Base-by-base conservation (phyloP, 2,329 filamentous ascomycete species). In the Rhynchosporium secalis region DNA sequence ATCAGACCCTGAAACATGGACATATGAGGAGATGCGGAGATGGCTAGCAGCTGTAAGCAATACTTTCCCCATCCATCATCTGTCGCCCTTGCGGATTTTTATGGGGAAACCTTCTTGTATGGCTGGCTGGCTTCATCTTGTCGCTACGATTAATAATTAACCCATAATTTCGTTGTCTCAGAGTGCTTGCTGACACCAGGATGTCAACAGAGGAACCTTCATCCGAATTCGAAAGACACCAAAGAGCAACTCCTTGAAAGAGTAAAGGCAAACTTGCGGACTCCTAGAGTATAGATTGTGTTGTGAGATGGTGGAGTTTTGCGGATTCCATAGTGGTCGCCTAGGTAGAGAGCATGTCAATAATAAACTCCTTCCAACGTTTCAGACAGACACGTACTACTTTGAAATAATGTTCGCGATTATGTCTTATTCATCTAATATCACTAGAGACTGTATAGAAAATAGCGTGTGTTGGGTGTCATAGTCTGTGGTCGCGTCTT, bases 11-110 rank as follows among this genome's bases (percentile, higher is more conserved):
- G 80, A 83, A 47, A 79, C 76, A 9, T 98, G 94, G 94, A 92
- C 91, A 0, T 80, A 82, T 61, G 88, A 92, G 54, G 91, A 98
- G 72, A 80, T 96, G 76, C 82, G 86, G 65, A 81, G 87, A 71
- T 98, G 93, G 92, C 79, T 98, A 56, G 85, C 86, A 51, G 85
- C 84, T 70, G 94, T 96, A 83, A 77, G 88, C 80, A 6, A 36
- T 46, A n/a, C 4, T 26, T n/a, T 4, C 15, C 13, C 12, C 7
- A 4, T 43, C 12, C 40, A 43, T 15, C 41, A 6, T 6, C 6
- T n/a, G 15, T n/a, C 41, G 20, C 20, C 20, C 20, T 20, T 20
- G 20, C 20, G 20, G 20, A 20, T 20, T 45, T 45, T 6, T 45
- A n/a, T 29, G 28, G 58, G 10, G 26, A 12, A 49, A n/a, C 13